Evolutionary conservation across 2,329 filamentous ascomycete species (phyloP), one percentile per base, ranked within the genome.

Genomic region (Curvularia spicifera): DNA sequence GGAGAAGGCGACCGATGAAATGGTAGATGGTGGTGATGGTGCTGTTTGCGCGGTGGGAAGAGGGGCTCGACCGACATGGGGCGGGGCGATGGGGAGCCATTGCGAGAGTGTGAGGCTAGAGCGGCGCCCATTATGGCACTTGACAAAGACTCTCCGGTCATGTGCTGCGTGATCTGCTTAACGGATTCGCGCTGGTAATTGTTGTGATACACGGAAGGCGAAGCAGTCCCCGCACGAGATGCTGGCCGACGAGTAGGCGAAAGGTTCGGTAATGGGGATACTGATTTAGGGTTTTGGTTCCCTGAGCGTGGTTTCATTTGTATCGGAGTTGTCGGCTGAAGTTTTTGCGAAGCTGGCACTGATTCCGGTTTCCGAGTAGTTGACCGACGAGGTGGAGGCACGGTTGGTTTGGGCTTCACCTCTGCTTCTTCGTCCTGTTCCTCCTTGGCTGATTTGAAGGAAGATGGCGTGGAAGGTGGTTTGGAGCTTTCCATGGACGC

Each of bases 81-180:
- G 4, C 55, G 61, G 8, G 61, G 61, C 70, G 79, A 50, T n/a
- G 80, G 80, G 0, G 79, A 80, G 5, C 68, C 73, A 22, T 74
- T 78, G 9, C 87, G 85, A 2, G 87, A 82, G 0, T 89, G 86
- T 9, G 60, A 60, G 5, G 91, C 91, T 0, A 93, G 80, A 24
- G 88, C 90, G 1, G 89, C 87, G 2, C 90, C 90, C 68, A 93
- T 84, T 57, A 93, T 91, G 61, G 91, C 91, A 67, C 86, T 86
- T 12, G 89, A 87, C 7, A 93, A 83, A 0, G 87, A 87, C 57
- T 88, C 84, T 9, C 91, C 81, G 0, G 84, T 83, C 28, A 88
- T 80, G 51, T 82, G 77, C 7, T 80, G 80, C 8, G 78, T 76
- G 44, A 79, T 76, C 9, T 74, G 71, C 58, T 69, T 76, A 15